Conservation (phyloP, 1,139 yeast species). For the Chernovozyma aurita region DNA sequence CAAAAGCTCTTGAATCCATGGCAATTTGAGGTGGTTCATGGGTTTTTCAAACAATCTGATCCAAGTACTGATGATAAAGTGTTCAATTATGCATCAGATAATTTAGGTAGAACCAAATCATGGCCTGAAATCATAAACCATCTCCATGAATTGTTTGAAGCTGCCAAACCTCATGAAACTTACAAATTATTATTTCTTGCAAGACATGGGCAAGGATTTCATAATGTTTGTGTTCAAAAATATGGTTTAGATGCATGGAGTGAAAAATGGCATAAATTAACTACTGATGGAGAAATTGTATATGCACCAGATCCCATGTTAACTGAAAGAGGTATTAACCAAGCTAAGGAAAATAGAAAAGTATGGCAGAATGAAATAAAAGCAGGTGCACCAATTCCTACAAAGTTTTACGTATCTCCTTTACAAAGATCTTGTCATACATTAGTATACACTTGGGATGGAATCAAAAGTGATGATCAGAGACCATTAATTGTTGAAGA, state of each 20-base stretch:
- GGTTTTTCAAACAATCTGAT: conserved; percentile 53
- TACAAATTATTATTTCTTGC: conserved; percentile 63
- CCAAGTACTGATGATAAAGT: conserved; percentile 41
- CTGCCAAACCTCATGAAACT: conserved; percentile 29
- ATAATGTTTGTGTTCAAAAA: conserved; percentile 54
- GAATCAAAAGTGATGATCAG: conserved; percentile 13
- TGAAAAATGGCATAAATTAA: conserved; percentile 49
- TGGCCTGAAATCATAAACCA: conserved; percentile 45
- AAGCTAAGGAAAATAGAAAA: conserved; percentile 41
- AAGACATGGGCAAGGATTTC: conserved; percentile 79
- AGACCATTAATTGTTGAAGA: conserved; percentile 40
- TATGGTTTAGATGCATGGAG: conserved; percentile 63
- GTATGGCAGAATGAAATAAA: conserved; percentile 46
- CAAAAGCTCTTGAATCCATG: conserved; percentile 23
- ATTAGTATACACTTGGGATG: conserved; percentile 53
- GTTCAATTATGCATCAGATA: conserved; percentile 44
- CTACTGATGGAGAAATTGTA: conserved; percentile 49
- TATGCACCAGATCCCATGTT: conserved; percentile 71
- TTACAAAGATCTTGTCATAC: conserved; percentile 64
- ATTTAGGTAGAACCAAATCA: conserved; percentile 43
- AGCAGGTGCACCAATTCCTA: conserved; percentile 54
- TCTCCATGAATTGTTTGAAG: conserved; percentile 34
- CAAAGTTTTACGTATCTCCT: conserved; percentile 58
- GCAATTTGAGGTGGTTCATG: conserved; percentile 47
- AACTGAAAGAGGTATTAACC: conserved; percentile 51